Percentiles rank a stretch among this genome's conserved stretches.
phyloP scores from a whole-genome alignment of 768 basidiomycete species.

The button mushroom (Agaricus bisporus) region DNA sequence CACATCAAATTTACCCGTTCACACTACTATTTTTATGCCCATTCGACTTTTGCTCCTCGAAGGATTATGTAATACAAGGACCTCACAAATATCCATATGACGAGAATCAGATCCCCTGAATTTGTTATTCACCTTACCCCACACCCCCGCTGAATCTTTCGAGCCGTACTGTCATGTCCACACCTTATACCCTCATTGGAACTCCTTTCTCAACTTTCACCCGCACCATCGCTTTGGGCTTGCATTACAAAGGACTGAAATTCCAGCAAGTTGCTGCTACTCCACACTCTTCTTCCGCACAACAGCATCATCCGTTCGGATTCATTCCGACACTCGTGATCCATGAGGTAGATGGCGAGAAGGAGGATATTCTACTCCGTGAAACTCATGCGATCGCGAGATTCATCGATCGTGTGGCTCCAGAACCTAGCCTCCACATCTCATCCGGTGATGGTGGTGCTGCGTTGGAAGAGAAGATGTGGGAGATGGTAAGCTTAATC shows the following conservation, averaged over 20 bases:
- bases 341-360: constrained; percentile 17
- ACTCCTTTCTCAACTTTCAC: constrained; percentile 30
- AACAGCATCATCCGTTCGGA: constrained; percentile 24
- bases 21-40: too few relatives aligned
- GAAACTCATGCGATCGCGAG: constrained; percentile 28
- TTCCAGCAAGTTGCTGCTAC: constrained; percentile 19
- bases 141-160: not conserved
- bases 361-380: constrained; percentile 19
- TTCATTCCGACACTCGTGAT: constrained; percentile 26
- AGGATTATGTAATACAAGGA: too few relatives aligned
- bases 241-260: constrained; percentile 23
- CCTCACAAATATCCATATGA: too few relatives aligned
- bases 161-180: not conserved
- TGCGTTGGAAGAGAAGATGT: constrained; percentile 25
- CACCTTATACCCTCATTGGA: constrained; percentile 22
- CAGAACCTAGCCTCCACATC: constrained; percentile 22
- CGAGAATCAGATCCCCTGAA: too few relatives aligned
- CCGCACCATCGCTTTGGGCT: constrained; percentile 23
- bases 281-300: constrained; percentile 18
- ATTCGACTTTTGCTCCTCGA: too few relatives aligned
- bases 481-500: constrained; percentile 26
- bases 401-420: constrained; percentile 25
- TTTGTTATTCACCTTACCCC: too few relatives aligned
- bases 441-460: constrained; percentile 12
- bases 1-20: too few relatives aligned